These are phyloP conservation scores for Penstemon davidsonii DNA, from an alignment of 257 asterid genomes.

Conservation along the genomic window DNA sequence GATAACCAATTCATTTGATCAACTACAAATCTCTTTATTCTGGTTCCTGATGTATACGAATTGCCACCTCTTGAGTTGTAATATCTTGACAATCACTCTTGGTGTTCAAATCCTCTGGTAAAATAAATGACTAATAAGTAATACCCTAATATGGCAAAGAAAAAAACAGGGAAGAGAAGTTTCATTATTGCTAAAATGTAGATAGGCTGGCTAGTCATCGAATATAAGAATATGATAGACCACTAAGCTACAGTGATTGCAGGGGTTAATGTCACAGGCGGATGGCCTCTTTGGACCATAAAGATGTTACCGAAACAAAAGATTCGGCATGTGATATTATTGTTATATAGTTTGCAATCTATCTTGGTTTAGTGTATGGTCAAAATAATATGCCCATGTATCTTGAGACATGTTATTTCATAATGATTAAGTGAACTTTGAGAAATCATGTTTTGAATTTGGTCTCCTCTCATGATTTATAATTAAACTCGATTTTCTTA, in stretches of 20 bases:
- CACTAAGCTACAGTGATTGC: no score
- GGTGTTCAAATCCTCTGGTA: neutral
- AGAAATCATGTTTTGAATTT: neutral
- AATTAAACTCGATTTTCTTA: conserved; percentile 9
- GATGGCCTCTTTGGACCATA: no score
- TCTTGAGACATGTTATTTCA: neutral
- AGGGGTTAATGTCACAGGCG: no score
- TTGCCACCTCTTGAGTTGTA: neutral
- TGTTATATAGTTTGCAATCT: neutral
- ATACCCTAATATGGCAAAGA: no score
- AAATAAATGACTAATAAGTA: no score
- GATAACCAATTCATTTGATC: neutral
- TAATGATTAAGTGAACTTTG: neutral
- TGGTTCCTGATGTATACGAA: neutral
- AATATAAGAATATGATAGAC: no score
- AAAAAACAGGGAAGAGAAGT: no score
- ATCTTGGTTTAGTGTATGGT: neutral
- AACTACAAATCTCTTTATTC: neutral
- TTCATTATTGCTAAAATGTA: no score
- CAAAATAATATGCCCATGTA: neutral
- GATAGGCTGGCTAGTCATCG: no score
- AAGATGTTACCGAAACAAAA: no score
- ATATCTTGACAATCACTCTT: neutral
- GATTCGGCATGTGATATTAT: no score
- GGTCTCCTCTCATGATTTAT: neutral